phyloP scores from a whole-genome alignment of 352 stramenopile genomes.

The Globisporangium nodosum region DNA sequence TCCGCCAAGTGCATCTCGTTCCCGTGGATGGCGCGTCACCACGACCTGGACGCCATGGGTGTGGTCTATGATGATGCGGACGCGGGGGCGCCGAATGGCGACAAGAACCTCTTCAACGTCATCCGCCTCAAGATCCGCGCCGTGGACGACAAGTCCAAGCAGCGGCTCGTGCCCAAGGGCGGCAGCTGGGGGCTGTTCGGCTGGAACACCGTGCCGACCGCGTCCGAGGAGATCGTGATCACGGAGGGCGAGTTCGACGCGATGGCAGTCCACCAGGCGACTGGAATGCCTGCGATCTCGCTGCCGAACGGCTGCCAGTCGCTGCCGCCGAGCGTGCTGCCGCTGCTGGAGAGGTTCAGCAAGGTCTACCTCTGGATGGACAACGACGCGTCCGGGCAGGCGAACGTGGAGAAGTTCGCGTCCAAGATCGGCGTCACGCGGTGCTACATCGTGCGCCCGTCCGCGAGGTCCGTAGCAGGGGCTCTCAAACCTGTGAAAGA shows the following conservation, averaged over 20 bases:
- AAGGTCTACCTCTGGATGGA: constrained; percentile 99
- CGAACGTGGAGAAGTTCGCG: constrained; percentile 95
- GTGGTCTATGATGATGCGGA: constrained; percentile 41
- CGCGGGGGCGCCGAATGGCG: constrained; percentile 13
- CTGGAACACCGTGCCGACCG: constrained; percentile 93
- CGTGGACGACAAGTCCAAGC: constrained; percentile 82
- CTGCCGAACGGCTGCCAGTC: constrained; percentile 97
- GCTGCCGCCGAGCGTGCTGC: constrained; percentile 92
- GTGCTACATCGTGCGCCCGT: constrained; percentile 89
- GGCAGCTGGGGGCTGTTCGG: constrained; percentile 98
- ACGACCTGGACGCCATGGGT: constrained; percentile 84
- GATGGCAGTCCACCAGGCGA: constrained; percentile 97
- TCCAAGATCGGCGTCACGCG: constrained; percentile 92
- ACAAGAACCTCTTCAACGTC: constrained; percentile 79
- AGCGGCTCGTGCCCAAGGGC: constrained; percentile 86
- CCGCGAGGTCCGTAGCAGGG: constrained; percentile 19
- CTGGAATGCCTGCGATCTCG: constrained; percentile 87
- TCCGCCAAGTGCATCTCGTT: constrained; percentile 91
- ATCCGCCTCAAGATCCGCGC: constrained; percentile 82
- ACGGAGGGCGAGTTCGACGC: constrained; percentile 97
- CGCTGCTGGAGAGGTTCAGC: constrained; percentile 95
- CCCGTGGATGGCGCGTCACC: constrained; percentile 91
- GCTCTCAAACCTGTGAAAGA: constrained; percentile 86
- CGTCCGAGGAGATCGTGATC: constrained; percentile 91
- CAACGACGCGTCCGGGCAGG: constrained; percentile 92